Base-by-base conservation (phyloP, 2,329 filamentous ascomycete genomes). In the Nannizziopsis barbatae region DNA sequence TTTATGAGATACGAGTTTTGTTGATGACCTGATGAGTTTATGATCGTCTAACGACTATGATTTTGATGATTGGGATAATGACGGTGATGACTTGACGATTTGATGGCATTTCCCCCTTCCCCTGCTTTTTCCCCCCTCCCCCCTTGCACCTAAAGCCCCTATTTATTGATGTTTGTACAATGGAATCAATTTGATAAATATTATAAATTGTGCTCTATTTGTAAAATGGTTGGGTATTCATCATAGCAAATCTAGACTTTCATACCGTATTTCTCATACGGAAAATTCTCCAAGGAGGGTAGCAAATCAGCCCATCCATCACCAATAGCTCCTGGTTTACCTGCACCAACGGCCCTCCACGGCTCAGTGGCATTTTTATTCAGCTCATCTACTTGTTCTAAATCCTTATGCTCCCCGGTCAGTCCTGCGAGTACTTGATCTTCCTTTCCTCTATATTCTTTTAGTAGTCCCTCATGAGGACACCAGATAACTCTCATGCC, bases 401-500 rank as follows among this genome's bases (percentile, higher is more conserved):
- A 65, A 48, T 76, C 75, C 54, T 76, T 76, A 53, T 79, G 83
- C 67, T 84, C 80, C 1, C 84, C 85, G 18, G 83, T 88, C 57
- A 80, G 69, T 0, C 89, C 92, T 0, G 92, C 90, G 17, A 98
- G 70, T 2, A 98, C 86, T 62, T 88, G 79, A 9, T 75, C 75
- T 69, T 95, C 87, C 38, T 82, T 75, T 1, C 84, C 88, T 36
- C 73, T 70, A 58, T 86, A 94, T 63, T 90, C 85, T 45, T 78
- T 72, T 67, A 84, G 73, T 45, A 98, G 69, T 60, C 79, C 85
- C 1, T 80, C 78, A 67, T 96, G 88, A 18, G 92, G 92, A 57
- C 80, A 83, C 92, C 92, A 98, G 1, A 95, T 74, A 10, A 93
- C 88, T 56, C 90, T 80, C 90, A 96, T 96, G 0, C 90, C 90